Conservation (phyloP, 805 yeast species). For the Starmerella potacharoeniae region DNA sequence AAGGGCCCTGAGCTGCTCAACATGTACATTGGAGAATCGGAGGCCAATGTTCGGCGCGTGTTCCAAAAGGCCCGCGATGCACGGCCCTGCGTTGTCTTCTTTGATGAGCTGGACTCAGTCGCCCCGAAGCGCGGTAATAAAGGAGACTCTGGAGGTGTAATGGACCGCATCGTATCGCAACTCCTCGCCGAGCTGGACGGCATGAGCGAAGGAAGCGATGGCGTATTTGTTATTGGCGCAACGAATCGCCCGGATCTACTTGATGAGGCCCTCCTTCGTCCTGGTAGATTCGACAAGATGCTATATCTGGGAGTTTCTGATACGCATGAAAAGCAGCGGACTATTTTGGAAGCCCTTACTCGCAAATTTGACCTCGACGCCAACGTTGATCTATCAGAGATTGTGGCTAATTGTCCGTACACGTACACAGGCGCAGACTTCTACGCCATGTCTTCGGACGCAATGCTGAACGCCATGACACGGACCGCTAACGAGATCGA, state of each 20-base stretch:
- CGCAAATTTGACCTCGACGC: conserved; percentile 52
- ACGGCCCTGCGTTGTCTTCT: conserved; percentile 92
- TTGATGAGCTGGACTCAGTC: conserved; percentile 94
- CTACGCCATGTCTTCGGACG: conserved; percentile 89
- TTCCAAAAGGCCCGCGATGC: conserved; percentile 94
- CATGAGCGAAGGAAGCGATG: conserved; percentile 72
- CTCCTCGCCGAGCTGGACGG: conserved; percentile 91
- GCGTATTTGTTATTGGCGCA: conserved; percentile 98
- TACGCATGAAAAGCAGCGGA: conserved; percentile 76
- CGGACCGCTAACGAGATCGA: conserved; percentile 74
- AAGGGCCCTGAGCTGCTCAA: conserved; percentile 94
- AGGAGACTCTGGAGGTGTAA: conserved; percentile 98
- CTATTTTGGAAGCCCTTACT: conserved; percentile 77
- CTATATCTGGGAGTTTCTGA: conserved; percentile 87
- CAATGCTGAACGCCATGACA: conserved; percentile 94
- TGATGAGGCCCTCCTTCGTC: conserved; percentile 87
- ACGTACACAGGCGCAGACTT: conserved; percentile 98
- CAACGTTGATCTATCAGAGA: conserved; percentile 43
- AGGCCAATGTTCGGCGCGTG: conserved; percentile 89
- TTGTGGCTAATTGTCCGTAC: conserved; percentile 68
- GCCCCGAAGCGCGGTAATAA: conserved; percentile 98
- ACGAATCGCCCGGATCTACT: conserved; percentile 91
- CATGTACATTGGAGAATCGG: conserved; percentile 98
- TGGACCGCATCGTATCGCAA: conserved; percentile 97
- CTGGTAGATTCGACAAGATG: conserved; percentile 93